phyloP scores from a whole-genome alignment of 2,329 filamentous ascomycete species.

The Didymella sp. region DNA sequence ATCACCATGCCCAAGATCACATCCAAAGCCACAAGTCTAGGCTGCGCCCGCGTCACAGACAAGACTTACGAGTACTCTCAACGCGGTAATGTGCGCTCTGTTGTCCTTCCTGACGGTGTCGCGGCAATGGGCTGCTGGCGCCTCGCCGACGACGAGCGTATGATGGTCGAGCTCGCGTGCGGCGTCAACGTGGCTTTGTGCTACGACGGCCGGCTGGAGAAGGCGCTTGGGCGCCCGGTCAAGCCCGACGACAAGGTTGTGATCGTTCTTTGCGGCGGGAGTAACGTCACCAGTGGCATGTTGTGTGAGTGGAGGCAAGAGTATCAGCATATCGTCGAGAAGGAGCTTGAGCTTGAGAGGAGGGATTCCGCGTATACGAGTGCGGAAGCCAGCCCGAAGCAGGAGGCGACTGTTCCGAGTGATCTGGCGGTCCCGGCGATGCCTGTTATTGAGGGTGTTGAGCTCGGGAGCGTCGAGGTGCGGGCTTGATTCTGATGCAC shows the following conservation, averaged over 20 bases:
- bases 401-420: conserved; percentile 4
- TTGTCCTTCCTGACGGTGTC: conserved; percentile 75
- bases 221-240: conserved; percentile 65
- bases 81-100: conserved; percentile 61
- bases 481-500: not conserved
- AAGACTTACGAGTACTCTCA: conserved; percentile 71
- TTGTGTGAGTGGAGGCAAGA: conserved; percentile 57
- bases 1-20: conserved; percentile 75
- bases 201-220: conserved; percentile 69
- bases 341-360: conserved; percentile 29
- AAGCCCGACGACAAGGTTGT: conserved; percentile 76
- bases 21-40: conserved; percentile 76
- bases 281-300: conserved; percentile 60
- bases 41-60: conserved; percentile 73
- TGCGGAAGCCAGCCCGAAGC: conserved; percentile 17
- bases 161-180: conserved; percentile 85
- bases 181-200: conserved; percentile 77
- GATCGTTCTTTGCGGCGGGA: conserved; percentile 79
- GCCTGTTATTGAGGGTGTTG: conserved; percentile 17
- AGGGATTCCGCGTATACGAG: conserved; percentile 26
- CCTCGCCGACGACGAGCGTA: conserved; percentile 80
- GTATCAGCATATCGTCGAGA: conserved; percentile 38
- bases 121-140: conserved; percentile 78
- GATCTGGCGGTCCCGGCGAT: conserved; percentile 8
- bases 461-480: conserved; percentile 8